Evolutionary conservation across 1,139 yeast species (phyloP), one percentile per base, ranked within the genome.

Genomic region (Saccharomyces hybrid): DNA sequence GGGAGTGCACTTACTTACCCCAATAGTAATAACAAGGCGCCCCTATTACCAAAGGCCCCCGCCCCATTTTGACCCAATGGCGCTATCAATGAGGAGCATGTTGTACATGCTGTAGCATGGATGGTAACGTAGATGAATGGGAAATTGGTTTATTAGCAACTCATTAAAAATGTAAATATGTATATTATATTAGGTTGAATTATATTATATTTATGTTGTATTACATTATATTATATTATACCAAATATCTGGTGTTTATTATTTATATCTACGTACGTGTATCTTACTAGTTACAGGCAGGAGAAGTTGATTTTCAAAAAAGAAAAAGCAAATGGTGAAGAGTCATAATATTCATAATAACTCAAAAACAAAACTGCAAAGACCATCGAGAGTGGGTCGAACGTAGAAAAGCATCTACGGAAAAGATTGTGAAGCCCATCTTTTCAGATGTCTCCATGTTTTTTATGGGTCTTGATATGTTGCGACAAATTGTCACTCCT

Each of bases 401-500:
- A 31, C 34, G 34, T 31, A 31, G 34, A 31, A 4, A 31, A 31
- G 34, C 34, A 13, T 31, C 34, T 31, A 31, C 34, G 34, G 34
- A 31, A 31, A 31, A 1, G 6, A 31, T 31, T 31, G 34, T 31
- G 34, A 31, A 31, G 34, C 2, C 34, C 34, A 31, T 31, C 34
- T 31, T 31, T 46, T 55, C 32, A 63, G 29, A 64, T 56, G 52
- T 64, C 69, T 13, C 69, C 70, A 54, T 65, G 68, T 57, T 64
- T 67, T 56, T 64, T 66, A 50, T 88, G 96, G 5, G 88, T 84
- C 64, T 85, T 82, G 63, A 86, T 75, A 71, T 87, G 95, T 72
- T 86, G 95, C 47, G 86, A 82, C 60, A 87, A 75, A 66, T 87
- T 87, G 68, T 87, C 95, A 23, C 88, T 87, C 4, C 23, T 19